Evolutionary conservation across 2,329 filamentous ascomycete genomes (phyloP), one percentile per base, ranked within the genome.

Genomic region (Fusarium sp.): DNA sequence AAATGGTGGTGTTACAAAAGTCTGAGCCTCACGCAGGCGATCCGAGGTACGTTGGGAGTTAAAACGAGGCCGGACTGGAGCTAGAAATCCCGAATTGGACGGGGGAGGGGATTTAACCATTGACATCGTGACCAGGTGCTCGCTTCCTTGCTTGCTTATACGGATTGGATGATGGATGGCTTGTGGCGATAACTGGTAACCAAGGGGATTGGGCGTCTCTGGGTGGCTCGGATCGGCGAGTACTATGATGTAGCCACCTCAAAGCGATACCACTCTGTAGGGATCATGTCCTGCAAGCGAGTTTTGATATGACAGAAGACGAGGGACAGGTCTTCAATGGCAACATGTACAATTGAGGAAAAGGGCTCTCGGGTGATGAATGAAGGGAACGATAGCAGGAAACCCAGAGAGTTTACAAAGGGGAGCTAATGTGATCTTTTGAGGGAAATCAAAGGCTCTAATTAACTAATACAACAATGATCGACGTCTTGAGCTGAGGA

Each of bases 31-130:
- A 69, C 86, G 83, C 41, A 88, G 78, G 45, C 86, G 85, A 75
- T 88, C 85, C 59, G 85, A 83, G 5, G 86, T 88, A 62, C 82
- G 76, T 58, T 83, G 82, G 2, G 86, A 85, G 78, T 88, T 86
- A 78, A 88, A 88, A 47, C 77, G 81, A 36, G 86, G 87, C 22
- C 86, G 84, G 39, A 70, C 70, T 31, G 79, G 77, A 64, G 52
- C 62, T 33, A 70, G 36, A 62, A 73, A 65, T 22, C 59, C 68
- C 52, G 67, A 49, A 61, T 65, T 57, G 61, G 65, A 54, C 35
- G 76, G 63, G 71, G 73, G 39, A 65, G 72, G 66, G 41, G 64
- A 62, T 68, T 71, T 71, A 65, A 71, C 61, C 54, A 63, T 54
- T 49, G 72, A 65, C 76, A 78, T 78, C 53, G 52, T 60, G 67